phyloP scores from a whole-genome alignment of 768 basidiomycete genomes.

The Mycena filopes region DNA sequence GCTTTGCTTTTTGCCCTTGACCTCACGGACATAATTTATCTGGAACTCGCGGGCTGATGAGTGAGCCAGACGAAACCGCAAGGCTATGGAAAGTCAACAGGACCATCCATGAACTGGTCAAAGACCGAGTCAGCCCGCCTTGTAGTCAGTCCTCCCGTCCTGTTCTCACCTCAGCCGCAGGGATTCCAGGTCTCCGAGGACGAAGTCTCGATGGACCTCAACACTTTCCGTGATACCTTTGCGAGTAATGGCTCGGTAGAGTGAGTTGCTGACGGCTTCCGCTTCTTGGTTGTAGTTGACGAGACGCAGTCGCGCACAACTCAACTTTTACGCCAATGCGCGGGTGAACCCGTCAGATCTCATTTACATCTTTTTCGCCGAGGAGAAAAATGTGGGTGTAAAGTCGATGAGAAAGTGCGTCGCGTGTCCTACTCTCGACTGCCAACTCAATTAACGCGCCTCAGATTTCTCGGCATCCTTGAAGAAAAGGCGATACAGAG shows the following conservation, averaged over 20 bases:
- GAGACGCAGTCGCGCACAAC: conserved; percentile 75
- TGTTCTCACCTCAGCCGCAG: conserved; percentile 48
- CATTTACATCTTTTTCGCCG: conserved; percentile 96
- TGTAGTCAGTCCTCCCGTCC: conserved; percentile 21
- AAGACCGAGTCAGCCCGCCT: conserved; percentile 80
- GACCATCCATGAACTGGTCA: conserved; percentile 95
- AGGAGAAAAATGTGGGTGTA: conserved; percentile 94
- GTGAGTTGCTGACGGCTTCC: conserved; percentile 60
- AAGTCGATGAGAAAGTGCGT: conserved; percentile 98
- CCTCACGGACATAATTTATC: not conserved
- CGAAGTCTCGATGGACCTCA: conserved; percentile 90
- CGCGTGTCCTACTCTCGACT: conserved; percentile 1
- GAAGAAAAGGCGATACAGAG: conserved; percentile 91
- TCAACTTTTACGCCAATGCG: conserved; percentile 92
- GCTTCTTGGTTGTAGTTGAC: conserved; percentile 15
- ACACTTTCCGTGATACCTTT: conserved; percentile 78
- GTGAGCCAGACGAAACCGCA: conserved; percentile 82
- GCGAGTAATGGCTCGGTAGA: conserved; percentile 81
- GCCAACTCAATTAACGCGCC: conserved; percentile 1
- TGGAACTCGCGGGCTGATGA: conserved; percentile 52
- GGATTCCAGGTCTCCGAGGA: conserved; percentile 95
- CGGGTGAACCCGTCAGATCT: conserved; percentile 73
- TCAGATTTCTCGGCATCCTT: conserved; percentile 86
- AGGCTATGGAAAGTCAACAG: conserved; percentile 96
- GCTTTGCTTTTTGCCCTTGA: conserved; percentile 3